Base-by-base conservation (phyloP, 108 stramenopile genomes). In the Nitzschia palea region DNA sequence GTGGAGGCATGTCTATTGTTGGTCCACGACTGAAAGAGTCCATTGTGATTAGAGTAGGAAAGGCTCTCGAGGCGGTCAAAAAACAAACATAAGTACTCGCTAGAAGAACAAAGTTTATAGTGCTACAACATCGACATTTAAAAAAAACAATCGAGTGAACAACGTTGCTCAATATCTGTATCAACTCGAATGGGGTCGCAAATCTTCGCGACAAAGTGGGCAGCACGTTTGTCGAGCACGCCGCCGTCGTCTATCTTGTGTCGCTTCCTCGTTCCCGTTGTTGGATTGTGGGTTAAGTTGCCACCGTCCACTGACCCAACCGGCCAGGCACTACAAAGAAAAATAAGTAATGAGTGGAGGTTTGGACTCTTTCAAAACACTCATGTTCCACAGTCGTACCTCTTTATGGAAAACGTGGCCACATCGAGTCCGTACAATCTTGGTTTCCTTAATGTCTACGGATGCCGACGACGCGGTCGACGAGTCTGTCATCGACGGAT, bases 281-380 rank as follows among this genome's bases (percentile, higher is more conserved):
- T 47, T 57, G 12, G 67, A 25, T 33, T 61, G 34, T 5, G 51
- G 54, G 42, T 68, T 56, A 0, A 55, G 33, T 51, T 76, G 74
- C 85, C 85, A 86, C 51, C 70, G 56, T 10, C 85, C 85, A 40
- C 81, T 77, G 25, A 86, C 62, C 85, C 85, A 86, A n/a, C 79
- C 68, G 25, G 57, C 64, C 9, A 86, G 67, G 40, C 85, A 86
- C 55, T 60, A 22, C 1, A 9, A 32, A 43, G 23, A 18, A 25
- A 57, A 62, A 31, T 22, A 40, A 9, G 57, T 59, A 14, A 37
- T 9, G 4, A 50, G 22, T n/a, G n/a, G n/a, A n/a, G n/a, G n/a
- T n/a, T n/a, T n/a, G n/a, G n/a, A n/a, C n/a, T n/a, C n/a, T n/a
- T n/a, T 40, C 37, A 40, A 14, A 40, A 40, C 8, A 40, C 14